Conservation (phyloP, 2,329 filamentous ascomycete species). For the Ophiocordyceps camponoti-rufipedis region DNA sequence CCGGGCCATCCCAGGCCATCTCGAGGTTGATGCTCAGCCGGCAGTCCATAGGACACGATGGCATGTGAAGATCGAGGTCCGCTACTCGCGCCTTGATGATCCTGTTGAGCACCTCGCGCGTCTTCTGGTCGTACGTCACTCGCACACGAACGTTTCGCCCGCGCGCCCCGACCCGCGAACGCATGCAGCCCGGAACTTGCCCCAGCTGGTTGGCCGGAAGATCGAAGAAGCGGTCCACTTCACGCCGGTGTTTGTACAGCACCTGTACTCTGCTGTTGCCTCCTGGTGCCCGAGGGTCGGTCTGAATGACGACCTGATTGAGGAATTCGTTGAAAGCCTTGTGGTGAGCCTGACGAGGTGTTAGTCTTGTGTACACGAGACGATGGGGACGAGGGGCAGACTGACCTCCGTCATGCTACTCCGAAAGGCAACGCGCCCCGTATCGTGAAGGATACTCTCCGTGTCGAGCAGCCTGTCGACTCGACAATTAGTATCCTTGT, state of each 20-base stretch:
- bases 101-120: slow-evolving; percentile 50
- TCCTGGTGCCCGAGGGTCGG: slow-evolving; percentile 33
- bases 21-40: slow-evolving; percentile 90
- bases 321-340: slow-evolving; percentile 68
- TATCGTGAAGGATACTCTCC: slow-evolving; percentile 50
- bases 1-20: slow-evolving; percentile 63
- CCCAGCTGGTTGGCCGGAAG: slow-evolving; percentile 41
- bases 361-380: background rate
- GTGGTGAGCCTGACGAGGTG: slow-evolving; percentile 48
- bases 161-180: slow-evolving; percentile 33
- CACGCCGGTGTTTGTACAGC: slow-evolving; percentile 64
- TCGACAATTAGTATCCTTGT: slow-evolving; percentile 52
- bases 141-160: slow-evolving; percentile 29
- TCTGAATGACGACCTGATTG: slow-evolving; percentile 47
- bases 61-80: slow-evolving; percentile 76
- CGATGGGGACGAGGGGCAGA: slow-evolving; percentile 2
- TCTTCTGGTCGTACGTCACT: slow-evolving; percentile 60
- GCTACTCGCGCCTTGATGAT: slow-evolving; percentile 85
- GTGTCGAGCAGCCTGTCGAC: slow-evolving; percentile 48
- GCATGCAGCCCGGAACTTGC: slow-evolving; percentile 45
- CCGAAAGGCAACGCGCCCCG: slow-evolving; percentile 49
- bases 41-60: slow-evolving; percentile 64
- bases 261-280: slow-evolving; percentile 38
- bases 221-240: slow-evolving; percentile 71
- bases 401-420: slow-evolving; percentile 82